These are phyloP conservation scores for Clarireedia hainanense DNA, from an alignment of 2,329 filamentous ascomycete species.

Conservation along the genomic window DNA sequence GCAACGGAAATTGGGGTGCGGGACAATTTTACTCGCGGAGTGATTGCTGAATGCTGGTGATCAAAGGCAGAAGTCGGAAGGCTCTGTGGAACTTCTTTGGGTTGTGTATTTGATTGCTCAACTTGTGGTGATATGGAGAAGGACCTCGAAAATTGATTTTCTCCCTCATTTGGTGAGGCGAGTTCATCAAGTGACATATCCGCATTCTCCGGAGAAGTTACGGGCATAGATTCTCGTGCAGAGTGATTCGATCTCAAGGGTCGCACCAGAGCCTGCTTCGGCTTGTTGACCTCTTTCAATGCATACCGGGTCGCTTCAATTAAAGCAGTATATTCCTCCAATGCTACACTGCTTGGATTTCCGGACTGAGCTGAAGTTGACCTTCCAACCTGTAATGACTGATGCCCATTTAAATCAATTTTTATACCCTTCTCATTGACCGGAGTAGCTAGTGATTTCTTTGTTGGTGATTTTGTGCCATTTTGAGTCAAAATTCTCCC, in stretches of 20 bases:
- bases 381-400: slow-evolving; percentile 37
- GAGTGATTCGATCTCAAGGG: too few species aligned
- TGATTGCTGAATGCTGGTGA: background rate
- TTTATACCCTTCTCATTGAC: slow-evolving; percentile 32
- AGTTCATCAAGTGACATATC: background rate
- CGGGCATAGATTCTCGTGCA: too few species aligned
- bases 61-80: background rate
- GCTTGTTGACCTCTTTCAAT: slow-evolving; percentile 24
- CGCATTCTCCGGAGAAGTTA: slow-evolving; percentile 11
- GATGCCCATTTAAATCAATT: slow-evolving; percentile 47
- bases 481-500: slow-evolving; percentile 31
- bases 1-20: background rate
- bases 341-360: slow-evolving; percentile 5
- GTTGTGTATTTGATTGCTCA: too few species aligned
- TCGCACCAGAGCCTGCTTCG: background rate
- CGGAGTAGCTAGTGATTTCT: slow-evolving; percentile 9
- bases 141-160: too few species aligned
- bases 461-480: slow-evolving; percentile 19
- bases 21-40: background rate
- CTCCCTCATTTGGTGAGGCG: too few species aligned
- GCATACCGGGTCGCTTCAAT: slow-evolving; percentile 26
- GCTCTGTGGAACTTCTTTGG: background rate
- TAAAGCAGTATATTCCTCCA: slow-evolving; percentile 25
- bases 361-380: slow-evolving; percentile 25
- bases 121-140: too few species aligned